These are phyloP conservation scores for Solanum bulbocastanum DNA, from an alignment of 257 asterid genomes.

Conservation along the genomic window DNA sequence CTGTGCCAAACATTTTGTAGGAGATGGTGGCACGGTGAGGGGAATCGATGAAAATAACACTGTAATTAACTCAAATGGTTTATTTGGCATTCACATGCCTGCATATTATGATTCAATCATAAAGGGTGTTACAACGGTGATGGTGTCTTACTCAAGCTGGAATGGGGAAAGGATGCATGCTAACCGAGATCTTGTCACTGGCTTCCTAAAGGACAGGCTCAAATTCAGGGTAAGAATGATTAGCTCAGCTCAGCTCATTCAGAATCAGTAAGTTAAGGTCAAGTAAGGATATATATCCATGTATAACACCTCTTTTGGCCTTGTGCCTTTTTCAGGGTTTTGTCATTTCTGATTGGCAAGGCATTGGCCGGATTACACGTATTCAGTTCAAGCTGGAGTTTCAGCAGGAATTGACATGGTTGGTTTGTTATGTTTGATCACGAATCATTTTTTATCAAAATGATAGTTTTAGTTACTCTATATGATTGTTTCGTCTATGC, in stretches of 20 bases:
- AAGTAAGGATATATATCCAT: not conserved
- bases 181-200: slow-evolving; percentile 17
- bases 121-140: slow-evolving; percentile 23
- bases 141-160: slow-evolving; percentile 28
- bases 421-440: not conserved
- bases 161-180: slow-evolving; percentile 29
- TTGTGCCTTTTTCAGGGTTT: slow-evolving; percentile 12
- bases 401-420: slow-evolving; percentile 27
- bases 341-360: slow-evolving; percentile 17
- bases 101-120: slow-evolving; percentile 10
- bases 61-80: slow-evolving; percentile 9
- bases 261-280: not conserved
- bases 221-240: slow-evolving; percentile 7
- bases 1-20: slow-evolving; percentile 32
- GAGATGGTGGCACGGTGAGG: slow-evolving; percentile 27
- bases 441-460: not conserved
- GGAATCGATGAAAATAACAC: slow-evolving; percentile 27
- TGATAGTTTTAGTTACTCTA: not conserved
- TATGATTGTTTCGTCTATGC: not conserved
- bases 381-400: slow-evolving; percentile 17
- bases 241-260: not conserved
- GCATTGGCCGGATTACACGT: slow-evolving; percentile 16
- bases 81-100: slow-evolving; percentile 26
- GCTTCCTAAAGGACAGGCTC: slow-evolving; percentile 17
- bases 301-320: not conserved